Conservation (phyloP, 345 rosid genomes). For the Eucalyptus guilfoylei region DNA sequence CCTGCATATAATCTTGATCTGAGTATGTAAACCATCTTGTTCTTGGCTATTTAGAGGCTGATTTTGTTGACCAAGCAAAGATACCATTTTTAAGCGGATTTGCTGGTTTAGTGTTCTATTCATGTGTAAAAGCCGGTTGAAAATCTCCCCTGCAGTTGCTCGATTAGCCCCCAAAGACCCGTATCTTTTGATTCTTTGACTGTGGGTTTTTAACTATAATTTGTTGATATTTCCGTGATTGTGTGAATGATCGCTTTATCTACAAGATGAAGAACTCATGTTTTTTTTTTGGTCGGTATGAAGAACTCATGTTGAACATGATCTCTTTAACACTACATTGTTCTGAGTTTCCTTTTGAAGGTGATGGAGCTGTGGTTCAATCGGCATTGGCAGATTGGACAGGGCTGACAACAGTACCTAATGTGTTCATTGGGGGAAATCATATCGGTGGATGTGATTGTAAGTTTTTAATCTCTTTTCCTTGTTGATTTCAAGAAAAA, state of each 20-base stretch:
- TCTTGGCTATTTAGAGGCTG: neutral
- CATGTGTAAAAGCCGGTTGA: neutral
- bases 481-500: neutral
- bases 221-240: neutral
- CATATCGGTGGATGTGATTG: conserved; percentile 71
- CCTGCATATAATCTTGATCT: too few species aligned
- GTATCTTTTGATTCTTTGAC: neutral
- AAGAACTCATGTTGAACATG: neutral
- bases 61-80: neutral
- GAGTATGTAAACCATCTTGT: neutral
- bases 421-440: conserved; percentile 59
- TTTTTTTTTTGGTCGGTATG: too few species aligned
- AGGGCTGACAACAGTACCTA: conserved; percentile 58
- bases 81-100: neutral
- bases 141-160: neutral
- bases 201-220: neutral
- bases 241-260: neutral
- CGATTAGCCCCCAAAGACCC: neutral
- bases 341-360: conserved; percentile 5
- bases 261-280: neutral
- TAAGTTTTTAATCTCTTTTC: conserved; percentile 5
- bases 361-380: conserved; percentile 38
- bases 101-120: neutral
- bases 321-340: neutral
- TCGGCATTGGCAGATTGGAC: conserved; percentile 55